Evolutionary conservation across 305 asterid genomes (phyloP), one percentile per base, ranked within the genome.

Genomic region (Stenogyne calaminthoides): DNA sequence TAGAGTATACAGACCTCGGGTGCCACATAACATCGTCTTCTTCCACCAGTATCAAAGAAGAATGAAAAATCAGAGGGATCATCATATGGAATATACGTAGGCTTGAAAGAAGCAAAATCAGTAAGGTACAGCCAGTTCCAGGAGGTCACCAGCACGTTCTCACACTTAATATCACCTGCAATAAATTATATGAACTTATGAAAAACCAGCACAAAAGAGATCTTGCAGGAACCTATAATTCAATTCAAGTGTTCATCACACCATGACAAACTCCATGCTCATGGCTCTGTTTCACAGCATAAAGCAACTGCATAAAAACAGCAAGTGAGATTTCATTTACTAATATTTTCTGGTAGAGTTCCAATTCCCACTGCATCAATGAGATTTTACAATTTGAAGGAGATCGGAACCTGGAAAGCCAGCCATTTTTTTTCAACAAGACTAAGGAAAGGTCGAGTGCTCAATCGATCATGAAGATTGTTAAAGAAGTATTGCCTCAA

Each of bases 61-160:
- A 95, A 95, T n/a, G 98, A 95, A 80, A 95, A 92, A 87, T 95
- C 98, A 71, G 98, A 89, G 62, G 99, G 97, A 78, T 92, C 98
- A 65, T 95, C 95, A 78, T 92, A 89, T 11, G 98, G 99, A 73
- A 92, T 95, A 84, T 90, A 90, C 11, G 96, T 95, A 22, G 97
- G 97, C 84, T 92, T 92, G 78, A 95, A 95, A 55, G 97, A 92
- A 36, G 98, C 98, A 84, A 90, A 92, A 83, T 92, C 98, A 69
- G 95, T 84, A 72, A 92, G 97, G 70, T 92, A 92, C 68, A 92
- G 89, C 98, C 98, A 92, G 76, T 86, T 92, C 98, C 97, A 92
- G 69, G 98, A 92, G 37, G 98, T 90, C 69, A 92, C 97, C 82
- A 92, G 80, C 86, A 92, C 98, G 62, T 92, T 92, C 91, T 92